phyloP scores from a whole-genome alignment of 1,284 basidiomycete species.

The Nidula niveotomentosa region DNA sequence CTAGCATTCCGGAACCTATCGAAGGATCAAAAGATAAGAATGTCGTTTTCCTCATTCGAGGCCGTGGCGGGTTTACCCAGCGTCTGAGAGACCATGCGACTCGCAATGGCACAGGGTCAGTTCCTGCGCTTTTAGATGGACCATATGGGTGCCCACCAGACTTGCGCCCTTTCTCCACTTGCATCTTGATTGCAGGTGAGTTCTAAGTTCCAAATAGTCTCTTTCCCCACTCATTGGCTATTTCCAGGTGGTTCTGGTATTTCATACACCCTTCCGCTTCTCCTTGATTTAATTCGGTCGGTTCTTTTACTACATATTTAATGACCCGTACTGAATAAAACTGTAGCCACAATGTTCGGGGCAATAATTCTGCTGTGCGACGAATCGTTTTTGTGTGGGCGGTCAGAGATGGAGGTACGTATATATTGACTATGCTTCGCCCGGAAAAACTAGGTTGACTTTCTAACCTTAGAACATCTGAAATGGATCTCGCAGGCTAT shows the following conservation, averaged over 20 bases:
- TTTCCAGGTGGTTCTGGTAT: slow-evolving; percentile 28
- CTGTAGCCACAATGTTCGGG: slow-evolving; percentile 11
- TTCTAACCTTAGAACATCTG: slow-evolving; percentile 19
- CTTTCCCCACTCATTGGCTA: not conserved
- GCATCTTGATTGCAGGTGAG: slow-evolving; percentile 30
- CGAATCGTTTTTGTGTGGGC: slow-evolving; percentile 31
- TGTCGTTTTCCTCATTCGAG: slow-evolving; percentile 27
- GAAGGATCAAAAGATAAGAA: slow-evolving; percentile 15
- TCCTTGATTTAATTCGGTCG: slow-evolving; percentile 27
- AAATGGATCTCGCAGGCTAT: slow-evolving; percentile 29
- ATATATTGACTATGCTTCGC: not conserved
- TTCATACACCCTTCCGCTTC: slow-evolving; percentile 30
- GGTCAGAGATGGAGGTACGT: slow-evolving; percentile 27
- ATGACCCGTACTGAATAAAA: slow-evolving; percentile 2
- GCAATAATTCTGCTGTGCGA: slow-evolving; percentile 20
- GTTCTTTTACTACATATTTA: slow-evolving; percentile 7
- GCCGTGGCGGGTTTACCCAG: slow-evolving; percentile 25
- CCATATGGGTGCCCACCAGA: slow-evolving; percentile 33
- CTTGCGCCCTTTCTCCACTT: slow-evolving; percentile 25
- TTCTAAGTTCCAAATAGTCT: not conserved
- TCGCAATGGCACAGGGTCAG: slow-evolving; percentile 15
- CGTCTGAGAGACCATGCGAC: slow-evolving; percentile 21
- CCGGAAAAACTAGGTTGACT: not conserved
- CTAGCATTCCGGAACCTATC: slow-evolving; percentile 23
- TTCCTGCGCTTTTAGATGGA: slow-evolving; percentile 29